phyloP scores from a whole-genome alignment of 1,139 yeast species.

The Saccharomyces hybrid region DNA sequence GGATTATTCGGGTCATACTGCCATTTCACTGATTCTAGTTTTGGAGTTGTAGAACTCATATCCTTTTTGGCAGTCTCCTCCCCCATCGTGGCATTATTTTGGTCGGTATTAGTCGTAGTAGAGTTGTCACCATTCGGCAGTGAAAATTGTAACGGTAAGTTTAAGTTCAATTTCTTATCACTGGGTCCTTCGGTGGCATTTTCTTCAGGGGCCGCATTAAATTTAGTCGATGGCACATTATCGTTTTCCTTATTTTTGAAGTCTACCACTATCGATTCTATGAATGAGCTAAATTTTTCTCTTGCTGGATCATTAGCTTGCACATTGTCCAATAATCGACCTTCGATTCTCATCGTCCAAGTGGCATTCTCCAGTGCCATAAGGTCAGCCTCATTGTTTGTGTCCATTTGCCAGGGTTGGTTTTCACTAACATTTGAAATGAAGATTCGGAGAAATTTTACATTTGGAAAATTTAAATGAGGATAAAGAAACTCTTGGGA shows the following conservation, averaged over 20 bases:
- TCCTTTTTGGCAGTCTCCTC: not conserved
- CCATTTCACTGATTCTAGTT: slow-evolving; percentile 46
- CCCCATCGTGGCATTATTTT: not conserved
- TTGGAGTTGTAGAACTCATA: not conserved
- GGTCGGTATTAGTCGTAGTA: not conserved
- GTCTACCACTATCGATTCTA: slow-evolving; percentile 81
- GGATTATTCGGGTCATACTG: slow-evolving; percentile 42
- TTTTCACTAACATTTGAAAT: slow-evolving; percentile 76
- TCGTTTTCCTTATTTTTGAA: slow-evolving; percentile 32
- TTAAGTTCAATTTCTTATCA: not conserved
- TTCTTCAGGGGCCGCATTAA: not conserved
- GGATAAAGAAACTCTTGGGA: slow-evolving; percentile 4
- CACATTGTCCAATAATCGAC: slow-evolving; percentile 53
- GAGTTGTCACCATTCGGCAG: not conserved
- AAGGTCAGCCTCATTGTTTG: slow-evolving; percentile 20
- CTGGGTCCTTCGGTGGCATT: not conserved
- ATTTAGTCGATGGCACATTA: not conserved
- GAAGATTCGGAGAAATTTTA: slow-evolving; percentile 65
- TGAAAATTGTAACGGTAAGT: not conserved
- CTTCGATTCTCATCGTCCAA: slow-evolving; percentile 89
- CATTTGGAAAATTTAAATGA: slow-evolving; percentile 25
- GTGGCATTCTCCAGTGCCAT: slow-evolving; percentile 27
- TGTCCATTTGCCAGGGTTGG: slow-evolving; percentile 76
- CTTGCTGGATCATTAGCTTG: slow-evolving; percentile 37
- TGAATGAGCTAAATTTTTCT: slow-evolving; percentile 67